These are phyloP conservation scores for Rhexocercosporidium sp. DNA, from an alignment of 2,329 filamentous ascomycete genomes.

Conservation along the genomic window DNA sequence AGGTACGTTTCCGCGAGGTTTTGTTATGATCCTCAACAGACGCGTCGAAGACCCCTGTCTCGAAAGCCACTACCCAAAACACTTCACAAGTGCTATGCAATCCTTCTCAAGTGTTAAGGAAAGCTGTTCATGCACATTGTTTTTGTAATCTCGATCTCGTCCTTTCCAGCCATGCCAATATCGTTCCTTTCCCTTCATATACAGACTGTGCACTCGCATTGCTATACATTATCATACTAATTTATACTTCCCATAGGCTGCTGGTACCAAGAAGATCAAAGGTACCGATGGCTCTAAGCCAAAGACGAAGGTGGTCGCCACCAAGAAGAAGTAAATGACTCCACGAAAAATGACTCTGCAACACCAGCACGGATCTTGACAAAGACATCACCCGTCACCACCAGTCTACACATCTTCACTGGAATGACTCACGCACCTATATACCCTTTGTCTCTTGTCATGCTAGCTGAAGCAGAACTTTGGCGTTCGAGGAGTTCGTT, in stretches of 20 bases:
- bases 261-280: constrained; percentile 46
- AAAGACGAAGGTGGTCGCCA: constrained; percentile 31
- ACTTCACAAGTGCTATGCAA: constrained; percentile 15
- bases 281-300: constrained; percentile 38
- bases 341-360: constrained; percentile 28
- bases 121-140: background rate
- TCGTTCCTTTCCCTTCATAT: background rate
- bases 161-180: background rate
- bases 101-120: constrained; percentile 17
- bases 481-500: constrained; percentile 20
- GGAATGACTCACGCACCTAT: constrained; percentile 31
- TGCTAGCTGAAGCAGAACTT: constrained; percentile 19
- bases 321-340: constrained; percentile 36
- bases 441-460: constrained; percentile 32
- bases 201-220: background rate
- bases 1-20: constrained; percentile 36
- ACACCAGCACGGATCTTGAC: constrained; percentile 21
- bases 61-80: constrained; percentile 23
- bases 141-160: background rate
- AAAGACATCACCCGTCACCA: constrained; percentile 22
- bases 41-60: constrained; percentile 35
- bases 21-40: constrained; percentile 33
- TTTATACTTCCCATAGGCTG: constrained; percentile 33
- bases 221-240: constrained; percentile 19
- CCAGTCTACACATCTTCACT: constrained; percentile 25